Evolutionary conservation across 352 stramenopile genomes (phyloP).

Genomic region (Aphanomyces stellatus): DNA sequence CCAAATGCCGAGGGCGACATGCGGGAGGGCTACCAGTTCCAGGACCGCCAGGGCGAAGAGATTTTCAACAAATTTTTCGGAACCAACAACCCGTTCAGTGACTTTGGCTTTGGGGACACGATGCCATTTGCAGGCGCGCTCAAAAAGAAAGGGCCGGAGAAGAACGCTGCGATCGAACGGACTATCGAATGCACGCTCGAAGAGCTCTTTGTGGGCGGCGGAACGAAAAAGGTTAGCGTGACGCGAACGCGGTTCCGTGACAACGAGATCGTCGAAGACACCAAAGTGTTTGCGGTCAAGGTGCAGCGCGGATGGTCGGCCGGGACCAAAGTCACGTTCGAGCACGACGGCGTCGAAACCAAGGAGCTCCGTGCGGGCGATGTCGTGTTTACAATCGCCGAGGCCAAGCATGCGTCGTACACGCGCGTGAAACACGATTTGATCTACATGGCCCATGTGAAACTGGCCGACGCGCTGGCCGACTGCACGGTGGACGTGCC

Average conservation of each 20-base stretch:
- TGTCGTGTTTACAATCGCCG: slow-evolving; percentile 89
- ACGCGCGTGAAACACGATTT: slow-evolving; percentile 89
- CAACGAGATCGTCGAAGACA: slow-evolving; percentile 61
- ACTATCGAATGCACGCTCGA: slow-evolving; percentile 81
- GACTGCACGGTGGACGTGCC: slow-evolving; percentile 91
- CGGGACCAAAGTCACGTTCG: slow-evolving; percentile 94
- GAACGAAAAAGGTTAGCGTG: slow-evolving; percentile 81
- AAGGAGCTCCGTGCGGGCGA: slow-evolving; percentile 90
- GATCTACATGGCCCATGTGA: slow-evolving; percentile 89
- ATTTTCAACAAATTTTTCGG: slow-evolving; percentile 92
- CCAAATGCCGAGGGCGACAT: slow-evolving; percentile 65
- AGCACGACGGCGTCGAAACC: slow-evolving; percentile 85
- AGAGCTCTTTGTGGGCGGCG: slow-evolving; percentile 84
- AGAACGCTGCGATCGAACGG: slow-evolving; percentile 57
- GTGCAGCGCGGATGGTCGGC: slow-evolving; percentile 93
- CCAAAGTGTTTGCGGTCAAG: slow-evolving; percentile 81
- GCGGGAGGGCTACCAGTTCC: slow-evolving; percentile 83
- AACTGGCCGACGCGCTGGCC: slow-evolving; percentile 91
- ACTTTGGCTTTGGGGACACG: slow-evolving; percentile 86
- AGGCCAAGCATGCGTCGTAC: slow-evolving; percentile 79
- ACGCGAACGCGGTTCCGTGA: slow-evolving; percentile 63
- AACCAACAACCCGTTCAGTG: slow-evolving; percentile 84
- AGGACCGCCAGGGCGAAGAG: slow-evolving; percentile 82
- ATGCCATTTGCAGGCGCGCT: slow-evolving; percentile 73
- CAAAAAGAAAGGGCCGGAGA: slow-evolving; percentile 65